Base-by-base conservation (phyloP, 2,329 filamentous ascomycete genomes). In the Colletotrichum nymphaeae region DNA sequence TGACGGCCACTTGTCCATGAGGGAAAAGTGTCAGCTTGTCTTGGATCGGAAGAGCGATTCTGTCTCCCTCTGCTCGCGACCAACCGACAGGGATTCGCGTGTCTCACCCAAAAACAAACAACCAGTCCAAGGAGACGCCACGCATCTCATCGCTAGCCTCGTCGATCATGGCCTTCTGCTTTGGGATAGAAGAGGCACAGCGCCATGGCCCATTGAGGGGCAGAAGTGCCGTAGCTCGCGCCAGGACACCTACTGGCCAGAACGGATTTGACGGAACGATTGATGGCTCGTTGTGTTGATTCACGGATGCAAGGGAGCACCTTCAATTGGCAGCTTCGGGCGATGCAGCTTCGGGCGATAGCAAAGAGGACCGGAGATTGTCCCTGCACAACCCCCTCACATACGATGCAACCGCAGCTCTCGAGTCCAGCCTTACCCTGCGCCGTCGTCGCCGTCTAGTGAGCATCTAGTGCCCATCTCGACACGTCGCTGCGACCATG, bases 361-460 rank as follows among this genome's bases (percentile, higher is more conserved):
- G n/a, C 66, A 52, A 67, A 67, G 66, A 70, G 60, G 26, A n/a
- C 56, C 71, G 67, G 62, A 71, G 56, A 71, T 71, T 70, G 62
- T 69, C 12, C 19, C 55, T 62, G 60, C 55, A 68, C 67, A 56
- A 71, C 67, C 67, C 63, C 71, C 67, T 73, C 71, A 66, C 67
- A 66, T 66, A 30, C 24, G 67, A 66, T 52, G 42, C 69, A 58
- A 59, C 53, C 26, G 66, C 35, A 62, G 49, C 69, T 35, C 66
- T 64, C 22, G 57, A 73, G 60, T 57, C 70, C 60, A 73, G 70
- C 70, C 67, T 65, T 73, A 70, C 67, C 70, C 67, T 73, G 70
- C 49, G 46, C 56, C 32, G 32, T 35, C 32, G 32, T 35, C 9
- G 4, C 32, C 56, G 19, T 9, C 26, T 24, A 35, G 19, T 69